Evolutionary conservation across 768 basidiomycete species (phyloP), one percentile per base, ranked within the genome.

Genomic region (Podaxis pistillaris): DNA sequence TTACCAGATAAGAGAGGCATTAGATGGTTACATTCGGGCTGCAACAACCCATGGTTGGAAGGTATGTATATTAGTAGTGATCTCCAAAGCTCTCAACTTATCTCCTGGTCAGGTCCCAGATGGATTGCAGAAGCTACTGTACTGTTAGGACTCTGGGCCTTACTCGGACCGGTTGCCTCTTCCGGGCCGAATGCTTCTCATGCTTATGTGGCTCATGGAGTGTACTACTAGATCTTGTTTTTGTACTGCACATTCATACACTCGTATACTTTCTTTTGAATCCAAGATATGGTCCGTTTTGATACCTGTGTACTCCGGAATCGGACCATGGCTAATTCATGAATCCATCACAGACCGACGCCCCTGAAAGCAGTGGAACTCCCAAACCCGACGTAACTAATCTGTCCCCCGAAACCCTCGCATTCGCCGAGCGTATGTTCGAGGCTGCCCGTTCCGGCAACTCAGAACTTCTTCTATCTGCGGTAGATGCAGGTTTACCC

Each of bases 381-480:
- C 40, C 59, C 9, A 64, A 68, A 62, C 63, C 66, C 12, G 69
- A 71, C 56, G 66, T 62, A 1, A 58, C 67, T 28, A 54, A 58
- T 15, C 69, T 84, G 40, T 76, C 82, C 17, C 56, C 70, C 13
- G 81, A 80, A 33, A 83, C 82, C 28, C 60, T 84, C 37, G 77
- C 75, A n/a, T 84, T 84, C 65, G 91, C 90, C 0, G 81, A 85
- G 58, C 82, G 85, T 52, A 88, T 91, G 78, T 92, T 92, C 74
- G 83, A 91, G 53, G 88, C 88, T 6, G 91, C 89, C 6, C 83
- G 91, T 7, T 71, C 75, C 3, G 89, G 90, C 3, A 75, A 87
- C 64, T 63, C 76, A 0, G 76, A 76, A 17, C 66, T 86, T 1
- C 77, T 93, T 9, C 63, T 86, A 41, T 79, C 82, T 37, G 88